Conservation (phyloP, 306 rosid species). For the Herpetospermum pedunculosum region DNA sequence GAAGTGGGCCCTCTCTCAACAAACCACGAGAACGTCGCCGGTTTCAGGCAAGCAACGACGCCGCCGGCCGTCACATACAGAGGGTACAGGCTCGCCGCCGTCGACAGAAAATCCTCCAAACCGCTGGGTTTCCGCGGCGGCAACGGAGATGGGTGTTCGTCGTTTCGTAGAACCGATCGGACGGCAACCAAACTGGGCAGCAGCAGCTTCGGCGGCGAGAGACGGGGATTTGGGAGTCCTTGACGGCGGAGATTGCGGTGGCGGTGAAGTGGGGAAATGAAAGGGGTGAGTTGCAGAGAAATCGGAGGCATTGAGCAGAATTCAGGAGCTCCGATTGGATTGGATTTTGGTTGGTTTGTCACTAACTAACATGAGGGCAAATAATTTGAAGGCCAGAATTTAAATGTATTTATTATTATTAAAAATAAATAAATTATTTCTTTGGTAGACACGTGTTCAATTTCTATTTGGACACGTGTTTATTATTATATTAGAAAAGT, state of each 20-base stretch:
- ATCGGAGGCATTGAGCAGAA: conserved; percentile 11
- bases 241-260: conserved; percentile 4
- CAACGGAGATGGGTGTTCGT: neutral
- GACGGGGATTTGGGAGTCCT: neutral
- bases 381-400: no score
- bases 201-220: conserved; percentile 1
- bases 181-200: conserved; percentile 2
- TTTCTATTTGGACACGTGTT: no score
- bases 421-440: no score
- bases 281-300: conserved; percentile 13
- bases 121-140: conserved; percentile 13
- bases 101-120: conserved; percentile 17
- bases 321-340: neutral
- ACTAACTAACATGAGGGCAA: no score
- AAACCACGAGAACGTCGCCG: conserved; percentile 31
- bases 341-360: no score
- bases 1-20: conserved; percentile 24
- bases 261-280: conserved; percentile 9
- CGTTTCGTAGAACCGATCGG: conserved; percentile 11
- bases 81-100: conserved; percentile 35
- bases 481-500: no score
- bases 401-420: no score
- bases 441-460: no score
- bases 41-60: conserved; percentile 30
- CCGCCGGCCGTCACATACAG: conserved; percentile 29